phyloP scores from a whole-genome alignment of 345 rosid species.

The Jatropha curcas region DNA sequence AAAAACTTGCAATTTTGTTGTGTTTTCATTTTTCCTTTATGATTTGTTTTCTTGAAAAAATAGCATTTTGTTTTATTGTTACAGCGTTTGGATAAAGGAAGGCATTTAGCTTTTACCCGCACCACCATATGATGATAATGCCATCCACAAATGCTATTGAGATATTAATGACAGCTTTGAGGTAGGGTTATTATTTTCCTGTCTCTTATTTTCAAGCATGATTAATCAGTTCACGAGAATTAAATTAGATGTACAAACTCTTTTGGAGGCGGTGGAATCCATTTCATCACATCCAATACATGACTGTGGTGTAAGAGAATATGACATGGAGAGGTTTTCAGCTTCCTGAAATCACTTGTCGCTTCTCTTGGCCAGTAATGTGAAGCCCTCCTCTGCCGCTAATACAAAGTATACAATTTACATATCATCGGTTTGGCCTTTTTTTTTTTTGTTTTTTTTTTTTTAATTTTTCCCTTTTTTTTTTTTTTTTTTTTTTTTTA shows the following conservation, averaged over 20 bases:
- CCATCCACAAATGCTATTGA: slow-evolving; percentile 60
- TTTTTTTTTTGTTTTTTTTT: too few species aligned
- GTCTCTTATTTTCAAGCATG: background rate
- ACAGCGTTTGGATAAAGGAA: slow-evolving; percentile 47
- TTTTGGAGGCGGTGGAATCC: slow-evolving; percentile 56
- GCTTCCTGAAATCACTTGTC: slow-evolving; percentile 44
- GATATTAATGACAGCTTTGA: slow-evolving; percentile 54
- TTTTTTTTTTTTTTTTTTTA: too few species aligned
- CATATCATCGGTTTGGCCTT: too few species aligned
- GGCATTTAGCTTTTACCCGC: slow-evolving; percentile 62
- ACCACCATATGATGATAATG: slow-evolving; percentile 61
- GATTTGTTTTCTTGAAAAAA: too few species aligned
- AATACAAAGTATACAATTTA: too few species aligned
- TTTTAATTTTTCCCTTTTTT: too few species aligned
- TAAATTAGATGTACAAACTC: slow-evolving; percentile 1
- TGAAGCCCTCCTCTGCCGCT: slow-evolving; percentile 32
- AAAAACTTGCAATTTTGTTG: too few species aligned
- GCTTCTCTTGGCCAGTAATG: slow-evolving; percentile 71
- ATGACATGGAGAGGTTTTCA: slow-evolving; percentile 56
- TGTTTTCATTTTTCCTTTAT: too few species aligned
- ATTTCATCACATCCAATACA: slow-evolving; percentile 59
- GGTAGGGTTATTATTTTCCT: slow-evolving; percentile 33
- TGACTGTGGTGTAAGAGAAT: slow-evolving; percentile 50
- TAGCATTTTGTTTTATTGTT: slow-evolving; percentile 1
- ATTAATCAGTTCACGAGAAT: background rate